These are phyloP conservation scores for Fraxinus sp. DNA, from an alignment of 305 asterid species.

Conservation along the genomic window DNA sequence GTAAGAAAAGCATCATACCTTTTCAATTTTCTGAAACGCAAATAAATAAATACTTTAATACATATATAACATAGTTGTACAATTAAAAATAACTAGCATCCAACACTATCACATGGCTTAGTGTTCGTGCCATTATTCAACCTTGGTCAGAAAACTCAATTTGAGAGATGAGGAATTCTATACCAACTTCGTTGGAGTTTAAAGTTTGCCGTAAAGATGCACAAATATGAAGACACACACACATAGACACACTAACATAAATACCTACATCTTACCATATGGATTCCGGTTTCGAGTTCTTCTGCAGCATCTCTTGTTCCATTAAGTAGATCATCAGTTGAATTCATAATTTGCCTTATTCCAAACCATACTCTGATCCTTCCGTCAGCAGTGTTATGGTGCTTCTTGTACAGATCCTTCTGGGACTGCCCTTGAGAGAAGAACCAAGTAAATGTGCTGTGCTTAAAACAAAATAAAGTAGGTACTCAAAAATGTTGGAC, in stretches of 20 bases:
- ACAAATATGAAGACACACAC: background rate
- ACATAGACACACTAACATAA: background rate
- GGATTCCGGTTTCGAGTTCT: slow-evolving; percentile 70
- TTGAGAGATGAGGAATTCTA: background rate
- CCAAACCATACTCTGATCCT: slow-evolving; percentile 83
- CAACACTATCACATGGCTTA: background rate
- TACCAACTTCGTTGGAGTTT: background rate
- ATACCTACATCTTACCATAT: slow-evolving; percentile 47
- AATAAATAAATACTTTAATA: too few relatives aligned
- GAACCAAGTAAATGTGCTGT: slow-evolving; percentile 9
- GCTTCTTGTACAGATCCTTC: slow-evolving; percentile 55
- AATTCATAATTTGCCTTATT: slow-evolving; percentile 73
- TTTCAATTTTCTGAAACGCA: background rate
- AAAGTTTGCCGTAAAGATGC: background rate
- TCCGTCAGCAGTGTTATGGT: slow-evolving; percentile 67
- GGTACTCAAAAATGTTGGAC: background rate
- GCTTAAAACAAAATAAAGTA: background rate
- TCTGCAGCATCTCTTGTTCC: slow-evolving; percentile 65
- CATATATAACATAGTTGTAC: background rate
- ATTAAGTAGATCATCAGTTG: slow-evolving; percentile 58
- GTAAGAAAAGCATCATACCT: background rate
- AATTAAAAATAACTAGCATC: background rate
- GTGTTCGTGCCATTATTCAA: background rate
- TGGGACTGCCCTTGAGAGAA: slow-evolving; percentile 50
- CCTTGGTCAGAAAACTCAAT: background rate